Evolutionary conservation across 306 rosid genomes (phyloP).

Genomic region (Sphenostylis stenocarpa): DNA sequence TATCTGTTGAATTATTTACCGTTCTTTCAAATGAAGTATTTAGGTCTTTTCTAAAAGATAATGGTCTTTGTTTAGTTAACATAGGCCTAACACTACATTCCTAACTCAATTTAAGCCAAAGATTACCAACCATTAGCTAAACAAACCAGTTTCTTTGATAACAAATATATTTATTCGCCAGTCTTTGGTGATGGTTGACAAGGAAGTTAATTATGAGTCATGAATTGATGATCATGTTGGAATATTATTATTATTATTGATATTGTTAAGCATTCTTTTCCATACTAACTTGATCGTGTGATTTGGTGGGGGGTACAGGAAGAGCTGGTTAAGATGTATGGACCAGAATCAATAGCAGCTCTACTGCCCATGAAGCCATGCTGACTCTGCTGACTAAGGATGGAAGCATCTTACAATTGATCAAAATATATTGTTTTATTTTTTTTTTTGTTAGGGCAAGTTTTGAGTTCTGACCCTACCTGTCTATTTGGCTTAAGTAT

Average conservation of each 20-base stretch:
- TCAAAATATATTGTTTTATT: not conserved
- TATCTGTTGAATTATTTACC: not conserved
- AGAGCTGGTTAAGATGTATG: constrained; percentile 40
- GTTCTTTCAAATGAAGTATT: not conserved
- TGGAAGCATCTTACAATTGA: not conserved
- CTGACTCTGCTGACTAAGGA: not conserved
- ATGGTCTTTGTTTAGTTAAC: not conserved
- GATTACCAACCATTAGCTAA: no score
- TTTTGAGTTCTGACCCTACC: constrained; percentile 4
- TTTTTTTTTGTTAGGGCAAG: not conserved
- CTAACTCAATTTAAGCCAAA: not conserved
- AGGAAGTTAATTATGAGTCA: not conserved
- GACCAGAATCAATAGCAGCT: constrained; percentile 47
- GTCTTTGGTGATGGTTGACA: not conserved
- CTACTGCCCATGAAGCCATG: constrained; percentile 34
- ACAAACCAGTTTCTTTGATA: not conserved
- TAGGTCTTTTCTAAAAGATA: not conserved
- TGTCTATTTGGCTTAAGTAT: not conserved
- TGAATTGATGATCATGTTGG: no score
- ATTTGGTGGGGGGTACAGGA: constrained; percentile 49
- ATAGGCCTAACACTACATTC: not conserved
- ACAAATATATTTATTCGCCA: not conserved
- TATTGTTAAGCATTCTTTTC: not conserved
- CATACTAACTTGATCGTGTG: constrained; percentile 6
- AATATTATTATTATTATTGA: not conserved